phyloP scores from a whole-genome alignment of 2,329 filamentous ascomycete species.

The Sclerotinia subarctica region DNA sequence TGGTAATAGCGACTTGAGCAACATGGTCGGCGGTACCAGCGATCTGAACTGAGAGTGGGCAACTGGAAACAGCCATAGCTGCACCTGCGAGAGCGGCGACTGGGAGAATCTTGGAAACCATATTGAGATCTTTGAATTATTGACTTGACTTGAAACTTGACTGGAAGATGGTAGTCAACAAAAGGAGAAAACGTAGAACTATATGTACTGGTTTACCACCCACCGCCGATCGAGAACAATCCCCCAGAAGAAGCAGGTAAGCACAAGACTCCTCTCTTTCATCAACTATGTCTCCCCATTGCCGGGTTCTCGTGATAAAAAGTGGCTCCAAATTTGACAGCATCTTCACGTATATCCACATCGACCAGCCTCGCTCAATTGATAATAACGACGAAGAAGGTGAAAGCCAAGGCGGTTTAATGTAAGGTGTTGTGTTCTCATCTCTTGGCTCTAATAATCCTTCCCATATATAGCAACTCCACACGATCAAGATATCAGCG shows the following conservation, averaged over 20 bases:
- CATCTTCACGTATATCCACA: not conserved
- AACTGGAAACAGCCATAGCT: conserved; percentile 27
- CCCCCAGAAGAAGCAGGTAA: conserved; percentile 6
- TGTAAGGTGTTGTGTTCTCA: not conserved
- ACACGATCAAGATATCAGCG: not conserved
- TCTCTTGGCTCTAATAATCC: not conserved
- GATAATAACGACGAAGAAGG: not conserved
- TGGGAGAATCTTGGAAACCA: conserved; percentile 30
- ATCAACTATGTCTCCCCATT: not conserved
- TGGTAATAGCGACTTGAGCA: conserved; percentile 29
- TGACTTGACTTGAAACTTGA: conserved; percentile 11
- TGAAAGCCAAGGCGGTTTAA: conserved; percentile 7
- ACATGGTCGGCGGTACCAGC: conserved; percentile 25
- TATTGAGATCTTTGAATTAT: conserved; percentile 18
- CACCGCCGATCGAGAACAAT: not conserved
- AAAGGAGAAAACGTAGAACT: not conserved
- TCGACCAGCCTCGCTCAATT: not conserved
- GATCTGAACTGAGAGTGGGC: conserved; percentile 31
- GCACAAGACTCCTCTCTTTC: not conserved
- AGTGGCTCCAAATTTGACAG: too few relatives aligned
- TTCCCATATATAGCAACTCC: conserved; percentile 6
- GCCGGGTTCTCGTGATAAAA: not conserved
- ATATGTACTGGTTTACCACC: not conserved
- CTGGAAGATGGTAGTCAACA: not conserved
- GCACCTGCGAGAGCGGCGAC: conserved; percentile 28